Base-by-base conservation (phyloP, 129 eudicot species). In the Saposhnikovia divaricata region DNA sequence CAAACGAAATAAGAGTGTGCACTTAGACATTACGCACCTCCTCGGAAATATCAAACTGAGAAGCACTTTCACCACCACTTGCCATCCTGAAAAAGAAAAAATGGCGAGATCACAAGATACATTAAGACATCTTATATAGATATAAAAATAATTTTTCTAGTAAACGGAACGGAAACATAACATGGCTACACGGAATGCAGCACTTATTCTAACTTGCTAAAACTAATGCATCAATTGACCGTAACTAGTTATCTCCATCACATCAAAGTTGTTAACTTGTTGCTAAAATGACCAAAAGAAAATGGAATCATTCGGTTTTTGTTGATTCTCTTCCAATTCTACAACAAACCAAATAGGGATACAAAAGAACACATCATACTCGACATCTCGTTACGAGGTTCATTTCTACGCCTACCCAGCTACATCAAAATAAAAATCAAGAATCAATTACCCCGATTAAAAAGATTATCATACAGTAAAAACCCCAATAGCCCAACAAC, bases 21-120 rank as follows among this genome's bases (percentile, higher is more conserved):
- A 51, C 4, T 27, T 46, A 9, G 55, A 21, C 13, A 69, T 25
- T 23, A 34, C 39, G 39, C 45, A 90, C 98, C 90, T 89, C 96
- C 73, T 80, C 85, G 0, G 98, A 89, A 45, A 90, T 87, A 78
- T 83, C 96, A 74, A 87, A 89, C 3, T 88, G 91, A 28, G 98
- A 80, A 81, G 88, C 87, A 84, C 73, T 86, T 79, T 66, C 88
- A 78, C 84, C 34, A 13, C 84, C 34, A 21, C 77, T 80, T 82
- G 88, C 85, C 98, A 93, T 93, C 84, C 89, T 92, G 88, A 77
- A 78, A 79, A 59, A 65, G 76, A 84, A 78, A 74, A 38, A 10
- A 76, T 51, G 45, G 4, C 13, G 37, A 34, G 37, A 34, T 34
- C 2, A 34, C 37, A 72, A 19, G 6, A 27, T 34, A 73, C 77